Conservation (phyloP, 2,329 filamentous ascomycete species). For the Dactylellina sp. region DNA sequence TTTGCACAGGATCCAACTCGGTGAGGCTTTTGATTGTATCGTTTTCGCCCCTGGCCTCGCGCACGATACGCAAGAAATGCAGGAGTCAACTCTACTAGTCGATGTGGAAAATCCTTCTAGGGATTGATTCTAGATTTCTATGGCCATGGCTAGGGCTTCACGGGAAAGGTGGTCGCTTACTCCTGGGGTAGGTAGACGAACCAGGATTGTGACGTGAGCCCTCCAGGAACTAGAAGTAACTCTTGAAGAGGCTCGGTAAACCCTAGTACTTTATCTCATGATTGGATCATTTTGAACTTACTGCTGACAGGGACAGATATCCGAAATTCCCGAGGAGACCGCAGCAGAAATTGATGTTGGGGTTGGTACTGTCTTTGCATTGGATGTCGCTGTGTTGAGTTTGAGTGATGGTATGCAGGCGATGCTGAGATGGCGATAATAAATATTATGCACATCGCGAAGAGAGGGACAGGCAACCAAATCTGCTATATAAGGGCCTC, state of each 20-base stretch:
- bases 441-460: background rate
- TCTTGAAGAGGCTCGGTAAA: constrained; percentile 20
- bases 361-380: no score
- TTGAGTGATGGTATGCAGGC: background rate
- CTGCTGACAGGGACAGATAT: constrained; percentile 40
- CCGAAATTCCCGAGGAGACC: constrained; percentile 46
- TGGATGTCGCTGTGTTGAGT: no score
- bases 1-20: constrained; percentile 2
- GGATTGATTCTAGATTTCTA: constrained; percentile 34
- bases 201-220: constrained; percentile 46
- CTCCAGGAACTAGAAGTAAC: no score
- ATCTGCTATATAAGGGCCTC: constrained; percentile 40
- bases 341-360: constrained; percentile 16
- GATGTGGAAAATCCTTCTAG: background rate
- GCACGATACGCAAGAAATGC: no score
- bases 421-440: constrained; percentile 2
- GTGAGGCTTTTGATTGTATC: constrained; percentile 28
- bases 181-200: constrained; percentile 28
- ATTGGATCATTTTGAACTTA: constrained; percentile 38
- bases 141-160: constrained; percentile 3
- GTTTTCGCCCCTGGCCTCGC: background rate
- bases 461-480: background rate
- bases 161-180: constrained; percentile 42
- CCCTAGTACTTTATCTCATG: constrained; percentile 7
- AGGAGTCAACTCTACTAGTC: no score